Percentiles rank a stretch among this genome's conserved stretches.
Conservation (phyloP, 2,329 filamentous ascomycete species). For the Metarhizium sp. region DNA sequence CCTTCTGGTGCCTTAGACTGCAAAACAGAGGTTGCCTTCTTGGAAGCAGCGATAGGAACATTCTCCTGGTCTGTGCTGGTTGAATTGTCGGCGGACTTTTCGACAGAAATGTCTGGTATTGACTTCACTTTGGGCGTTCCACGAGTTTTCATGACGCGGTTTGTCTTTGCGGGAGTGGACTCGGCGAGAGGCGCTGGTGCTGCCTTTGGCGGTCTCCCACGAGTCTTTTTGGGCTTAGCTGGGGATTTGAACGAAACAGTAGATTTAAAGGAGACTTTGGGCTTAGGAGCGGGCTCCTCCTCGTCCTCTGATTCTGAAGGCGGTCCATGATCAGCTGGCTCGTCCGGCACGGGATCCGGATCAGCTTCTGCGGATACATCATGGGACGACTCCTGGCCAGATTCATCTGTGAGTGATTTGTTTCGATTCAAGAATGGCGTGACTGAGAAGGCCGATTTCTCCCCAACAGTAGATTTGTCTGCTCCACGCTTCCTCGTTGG, state of each 20-base stretch:
- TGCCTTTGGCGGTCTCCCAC: constrained; percentile 35
- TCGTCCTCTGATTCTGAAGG: constrained; percentile 17
- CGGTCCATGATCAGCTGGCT: not conserved
- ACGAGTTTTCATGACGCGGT: constrained; percentile 15
- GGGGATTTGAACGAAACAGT: constrained; percentile 4
- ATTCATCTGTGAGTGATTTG: constrained; percentile 39
- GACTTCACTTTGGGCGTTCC: constrained; percentile 5
- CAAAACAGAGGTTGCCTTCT: constrained; percentile 9
- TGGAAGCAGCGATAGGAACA: not conserved
- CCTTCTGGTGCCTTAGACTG: constrained; percentile 15
- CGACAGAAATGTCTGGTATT: constrained; percentile 15
- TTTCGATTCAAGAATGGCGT: constrained; percentile 84
- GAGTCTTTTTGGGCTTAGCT: constrained; percentile 22
- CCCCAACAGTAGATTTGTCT: constrained; percentile 50
- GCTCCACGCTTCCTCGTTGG: constrained; percentile 46
- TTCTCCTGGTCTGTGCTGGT: constrained; percentile 22
- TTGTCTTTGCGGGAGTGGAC: constrained; percentile 35
- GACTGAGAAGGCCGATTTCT: constrained; percentile 89
- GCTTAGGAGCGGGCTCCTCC: constrained; percentile 4
- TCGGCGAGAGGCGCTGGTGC: constrained; percentile 38
- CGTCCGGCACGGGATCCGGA: constrained; percentile 16
- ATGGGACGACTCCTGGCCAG: constrained; percentile 16
- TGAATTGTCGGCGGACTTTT: constrained; percentile 31
- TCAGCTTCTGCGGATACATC: constrained; percentile 16
- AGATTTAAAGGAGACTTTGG: constrained; percentile 8